Base-by-base conservation (phyloP, 2,329 filamentous ascomycete genomes). In the Hysterium pulicare region DNA sequence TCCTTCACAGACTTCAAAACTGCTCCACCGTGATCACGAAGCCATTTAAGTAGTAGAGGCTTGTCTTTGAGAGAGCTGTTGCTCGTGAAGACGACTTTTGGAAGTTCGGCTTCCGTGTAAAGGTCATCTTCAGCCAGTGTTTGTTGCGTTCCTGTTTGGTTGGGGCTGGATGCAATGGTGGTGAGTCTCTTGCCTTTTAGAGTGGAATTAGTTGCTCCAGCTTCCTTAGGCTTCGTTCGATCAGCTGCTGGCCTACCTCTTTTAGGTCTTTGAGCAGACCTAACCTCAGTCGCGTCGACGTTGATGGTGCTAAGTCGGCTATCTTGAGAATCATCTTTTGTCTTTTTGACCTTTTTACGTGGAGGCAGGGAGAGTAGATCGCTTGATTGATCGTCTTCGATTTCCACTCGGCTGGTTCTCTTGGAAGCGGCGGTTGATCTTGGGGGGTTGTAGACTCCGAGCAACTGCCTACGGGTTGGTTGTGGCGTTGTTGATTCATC, bases 11-110 rank as follows among this genome's bases (percentile, higher is more conserved):
- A 50, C 0, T 66, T 53, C 16, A 64, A 57, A 7, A 61, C 42
- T 1, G 42, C 41, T 4, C 62, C 57, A 11, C 59, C 58, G 15
- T 66, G 55, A 20, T 53, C 58, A 26, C 58, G 65, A 19, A 71
- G 51, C 45, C 66, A 71, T 17, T 54, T 62, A 7, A 59, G 48
- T 6, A 57, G 41, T 5, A 49, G 41, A 5, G 49, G 53, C 16
- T 53, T 49, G 1, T 58, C 47, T 8, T 46, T 42, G 19, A 66
- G 55, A 13, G 47, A 44, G 2, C 61, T 66, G 36, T 62, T 64
- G 39, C 63, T 67, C n/a, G n/a, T n/a, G 32, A 61, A 59, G 4
- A 59, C 59, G 4, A 68, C 53, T n/a, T 50, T 50, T 2, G 63
- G 61, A 16, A 46, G 42, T 0, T 51, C n/a, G n/a, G n/a, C n/a